Conservation (phyloP, 768 basidiomycete genomes). For the Hysterangium stoloniferum region DNA sequence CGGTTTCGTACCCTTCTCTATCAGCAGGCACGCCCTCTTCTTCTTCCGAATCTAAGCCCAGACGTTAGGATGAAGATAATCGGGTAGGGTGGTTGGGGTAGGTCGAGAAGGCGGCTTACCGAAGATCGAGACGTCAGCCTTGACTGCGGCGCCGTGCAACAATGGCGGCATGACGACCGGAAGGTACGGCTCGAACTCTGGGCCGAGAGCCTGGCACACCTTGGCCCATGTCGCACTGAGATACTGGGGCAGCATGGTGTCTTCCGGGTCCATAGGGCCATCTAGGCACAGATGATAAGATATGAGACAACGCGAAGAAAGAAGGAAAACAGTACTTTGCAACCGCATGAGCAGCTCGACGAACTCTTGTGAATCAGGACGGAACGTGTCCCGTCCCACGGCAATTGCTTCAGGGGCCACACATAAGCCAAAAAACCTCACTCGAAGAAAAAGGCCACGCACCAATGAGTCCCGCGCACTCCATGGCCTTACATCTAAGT, state of each 20-base stretch:
- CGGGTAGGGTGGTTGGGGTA: background rate
- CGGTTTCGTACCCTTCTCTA: slow-evolving; percentile 72
- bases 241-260: slow-evolving; percentile 66
- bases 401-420: slow-evolving; percentile 57
- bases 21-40: slow-evolving; percentile 39
- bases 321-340: slow-evolving; percentile 47
- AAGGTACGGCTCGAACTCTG: slow-evolving; percentile 82
- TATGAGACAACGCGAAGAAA: background rate
- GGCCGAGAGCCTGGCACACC: slow-evolving; percentile 76
- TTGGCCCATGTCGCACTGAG: slow-evolving; percentile 86
- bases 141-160: slow-evolving; percentile 67
- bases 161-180: slow-evolving; percentile 78
- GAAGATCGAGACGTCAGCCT: slow-evolving; percentile 69
- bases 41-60: slow-evolving; percentile 49
- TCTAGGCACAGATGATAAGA: slow-evolving; percentile 30
- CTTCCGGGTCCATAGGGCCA: slow-evolving; percentile 57
- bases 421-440: background rate
- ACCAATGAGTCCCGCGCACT: slow-evolving; percentile 86
- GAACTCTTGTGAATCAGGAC: slow-evolving; percentile 63
- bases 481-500: slow-evolving; percentile 76
- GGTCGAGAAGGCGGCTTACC: slow-evolving; percentile 31
- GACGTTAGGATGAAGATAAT: background rate
- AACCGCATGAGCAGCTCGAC: slow-evolving; percentile 68
- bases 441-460: background rate
- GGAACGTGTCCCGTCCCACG: slow-evolving; percentile 73